Conservation (phyloP, 345 rosid species). For the Eutrema japonicum region DNA sequence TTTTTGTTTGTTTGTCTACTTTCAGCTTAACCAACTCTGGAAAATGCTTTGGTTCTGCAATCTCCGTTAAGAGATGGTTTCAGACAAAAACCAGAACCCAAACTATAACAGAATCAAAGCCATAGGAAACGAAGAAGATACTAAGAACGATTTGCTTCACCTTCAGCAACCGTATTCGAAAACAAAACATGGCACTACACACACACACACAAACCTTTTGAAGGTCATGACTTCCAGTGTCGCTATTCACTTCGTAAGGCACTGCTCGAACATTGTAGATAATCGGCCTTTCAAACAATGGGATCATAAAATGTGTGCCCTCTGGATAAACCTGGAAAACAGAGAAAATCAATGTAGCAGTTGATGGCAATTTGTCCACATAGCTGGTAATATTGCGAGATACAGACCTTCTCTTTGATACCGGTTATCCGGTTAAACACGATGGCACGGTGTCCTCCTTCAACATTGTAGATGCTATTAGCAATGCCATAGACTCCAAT, state of each 20-base stretch:
- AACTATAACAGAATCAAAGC: not conserved
- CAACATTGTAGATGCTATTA: constrained; percentile 36
- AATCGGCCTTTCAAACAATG: constrained; percentile 79
- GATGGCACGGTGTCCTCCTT: constrained; percentile 40
- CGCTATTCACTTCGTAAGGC: constrained; percentile 70
- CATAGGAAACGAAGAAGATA: not conserved
- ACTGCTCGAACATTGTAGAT: constrained; percentile 88
- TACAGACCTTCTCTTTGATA: constrained; percentile 32
- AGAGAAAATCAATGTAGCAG: not conserved
- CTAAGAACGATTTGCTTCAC: too few relatives aligned
- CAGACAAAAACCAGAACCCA: not conserved
- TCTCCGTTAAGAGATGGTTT: too few relatives aligned
- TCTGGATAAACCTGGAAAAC: constrained; percentile 73
- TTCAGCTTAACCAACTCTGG: not conserved
- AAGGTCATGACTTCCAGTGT: constrained; percentile 87
- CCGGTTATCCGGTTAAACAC: constrained; percentile 35
- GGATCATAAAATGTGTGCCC: constrained; percentile 79
- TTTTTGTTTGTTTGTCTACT: not conserved
- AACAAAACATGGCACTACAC: too few relatives aligned
- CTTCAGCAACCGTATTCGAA: too few relatives aligned
- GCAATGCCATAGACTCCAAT: constrained; percentile 19
- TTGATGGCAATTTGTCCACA: too few relatives aligned
- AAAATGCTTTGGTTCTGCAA: not conserved
- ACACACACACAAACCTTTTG: constrained; percentile 55
- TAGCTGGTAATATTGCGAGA: too few relatives aligned